Evolutionary conservation across 257 asterid species (phyloP), one percentile per base, ranked within the genome.

Genomic region (Solanum ossicruentum): DNA sequence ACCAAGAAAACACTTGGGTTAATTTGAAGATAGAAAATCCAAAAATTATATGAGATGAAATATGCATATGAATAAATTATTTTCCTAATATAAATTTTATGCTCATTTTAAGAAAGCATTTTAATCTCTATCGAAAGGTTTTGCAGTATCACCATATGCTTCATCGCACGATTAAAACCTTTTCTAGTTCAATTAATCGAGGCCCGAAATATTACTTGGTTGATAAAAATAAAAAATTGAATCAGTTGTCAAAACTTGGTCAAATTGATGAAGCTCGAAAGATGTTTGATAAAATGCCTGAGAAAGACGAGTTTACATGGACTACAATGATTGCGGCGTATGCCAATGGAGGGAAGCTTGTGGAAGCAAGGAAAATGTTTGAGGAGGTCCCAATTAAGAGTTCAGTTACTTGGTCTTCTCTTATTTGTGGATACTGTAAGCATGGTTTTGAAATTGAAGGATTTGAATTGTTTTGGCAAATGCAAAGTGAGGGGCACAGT

Each of bases 391-490:
- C 97, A 5, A 88, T 61, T 8, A 93, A 80, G 86, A 89, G 87
- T 88, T 82, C 93, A 4, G 87, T 92, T 15, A 89, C 94, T 67
- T 95, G 99, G 99, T 93, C 99, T 5, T 91, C 97, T 1, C 92
- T 95, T 56, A 85, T 95, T 87, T 93, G 97, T 54, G 99, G 97
- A n/a, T 94, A 92, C 85, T 93, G 96, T 90, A 93, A 89, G 84
- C 81, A 84, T 81, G 99, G 98, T 6, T 88, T 65, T 17, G 97
- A 93, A 85, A 49, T 12, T 32, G 95, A 93, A 65, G 91, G 92
- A 63, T 90, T 95, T 56, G 86, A 56, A 47, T 84, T 94, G 88
- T 92, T 95, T 26, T 88, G 92, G 86, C 89, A 88, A 86, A 94
- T 93, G 98, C 93, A 84, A 89, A 73, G 70, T 28, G 91, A 85